A percentile compares a stretch with the other conserved stretches of the same genome.
These are phyloP conservation scores for Ganoderma sp. DNA, from an alignment of 1,284 basidiomycete genomes.

Conservation along the genomic window DNA sequence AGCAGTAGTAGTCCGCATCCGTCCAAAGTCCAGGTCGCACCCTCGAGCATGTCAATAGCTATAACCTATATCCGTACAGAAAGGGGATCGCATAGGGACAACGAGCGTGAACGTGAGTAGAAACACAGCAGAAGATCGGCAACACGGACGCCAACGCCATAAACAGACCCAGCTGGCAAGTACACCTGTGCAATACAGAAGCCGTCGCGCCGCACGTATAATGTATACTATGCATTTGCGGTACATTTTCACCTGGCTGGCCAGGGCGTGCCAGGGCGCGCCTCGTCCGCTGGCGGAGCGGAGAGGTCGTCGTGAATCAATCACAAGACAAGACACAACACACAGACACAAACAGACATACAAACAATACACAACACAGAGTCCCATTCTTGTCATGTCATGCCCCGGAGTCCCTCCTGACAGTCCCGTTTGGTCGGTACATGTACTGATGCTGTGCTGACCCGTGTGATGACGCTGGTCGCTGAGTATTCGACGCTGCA, in stretches of 20 bases:
- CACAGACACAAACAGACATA: background rate
- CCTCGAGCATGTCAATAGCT: slow-evolving; percentile 8
- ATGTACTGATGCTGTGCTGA: slow-evolving; percentile 50
- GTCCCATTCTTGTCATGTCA: slow-evolving; percentile 15
- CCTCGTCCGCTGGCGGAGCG: slow-evolving; percentile 3
- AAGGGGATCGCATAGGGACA: slow-evolving; percentile 33
- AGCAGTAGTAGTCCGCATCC: background rate
- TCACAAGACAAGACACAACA: background rate
- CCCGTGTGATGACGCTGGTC: slow-evolving; percentile 43
- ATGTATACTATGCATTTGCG: background rate
- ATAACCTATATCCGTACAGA: slow-evolving; percentile 25
- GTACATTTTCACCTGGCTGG: slow-evolving; percentile 7
- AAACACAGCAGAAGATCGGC: slow-evolving; percentile 22
- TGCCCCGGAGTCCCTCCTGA: slow-evolving; percentile 28
- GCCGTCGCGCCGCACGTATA: slow-evolving; percentile 3
- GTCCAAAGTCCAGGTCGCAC: background rate
- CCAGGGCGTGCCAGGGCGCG: background rate
- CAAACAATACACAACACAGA: background rate
- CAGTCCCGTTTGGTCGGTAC: slow-evolving; percentile 49
- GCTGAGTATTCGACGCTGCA: slow-evolving; percentile 33
- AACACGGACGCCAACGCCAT: slow-evolving; percentile 20
- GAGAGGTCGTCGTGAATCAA: slow-evolving; percentile 3
- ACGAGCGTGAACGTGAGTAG: slow-evolving; percentile 33
- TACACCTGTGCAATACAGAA: slow-evolving; percentile 3
- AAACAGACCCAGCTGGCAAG: slow-evolving; percentile 11